Evolutionary conservation across 306 rosid species (phyloP).

Genomic region (Castanopsis chinensis): DNA sequence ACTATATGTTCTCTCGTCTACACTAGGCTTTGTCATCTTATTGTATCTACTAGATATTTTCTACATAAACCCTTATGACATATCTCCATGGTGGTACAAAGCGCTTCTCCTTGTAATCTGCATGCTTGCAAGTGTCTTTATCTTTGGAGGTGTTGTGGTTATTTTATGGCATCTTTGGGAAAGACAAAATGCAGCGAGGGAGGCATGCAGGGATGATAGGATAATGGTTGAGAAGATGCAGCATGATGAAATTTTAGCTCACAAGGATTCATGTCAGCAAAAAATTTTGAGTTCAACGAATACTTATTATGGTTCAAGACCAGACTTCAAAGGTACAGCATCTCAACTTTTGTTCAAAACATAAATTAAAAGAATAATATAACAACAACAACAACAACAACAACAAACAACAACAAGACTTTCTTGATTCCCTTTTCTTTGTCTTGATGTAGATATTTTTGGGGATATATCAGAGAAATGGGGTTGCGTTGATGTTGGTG

Average conservation of each 20-base stretch:
- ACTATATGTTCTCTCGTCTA: conserved; percentile 67
- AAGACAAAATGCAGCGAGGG: conserved; percentile 26
- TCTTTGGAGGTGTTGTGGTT: conserved; percentile 79
- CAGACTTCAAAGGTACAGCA: conserved; percentile 69
- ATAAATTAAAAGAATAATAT: not conserved
- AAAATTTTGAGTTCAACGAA: conserved; percentile 29
- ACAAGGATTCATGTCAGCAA: conserved; percentile 25
- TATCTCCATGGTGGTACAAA: conserved; percentile 75
- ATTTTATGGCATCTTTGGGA: conserved; percentile 78
- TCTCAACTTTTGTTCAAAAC: not conserved
- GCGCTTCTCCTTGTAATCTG: conserved; percentile 59
- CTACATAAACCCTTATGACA: conserved; percentile 60
- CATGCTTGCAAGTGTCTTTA: conserved; percentile 65
- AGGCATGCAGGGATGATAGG: conserved; percentile 15
- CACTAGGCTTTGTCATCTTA: conserved; percentile 55
- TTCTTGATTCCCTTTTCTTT: not conserved
- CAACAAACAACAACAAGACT: not conserved
- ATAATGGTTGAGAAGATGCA: not conserved
- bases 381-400: too few species aligned
- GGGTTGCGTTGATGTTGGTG: too few species aligned
- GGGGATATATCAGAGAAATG: conserved; percentile 46
- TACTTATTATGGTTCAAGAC: conserved; percentile 65
- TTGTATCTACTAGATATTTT: conserved; percentile 43
- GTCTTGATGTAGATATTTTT: conserved; percentile 60
- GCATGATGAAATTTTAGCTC: conserved; percentile 22